A percentile compares a stretch with the other conserved stretches of the same genome.
These are phyloP conservation scores for Passalora sequoiae DNA, from an alignment of 2,329 filamentous ascomycete genomes.

Conservation along the genomic window DNA sequence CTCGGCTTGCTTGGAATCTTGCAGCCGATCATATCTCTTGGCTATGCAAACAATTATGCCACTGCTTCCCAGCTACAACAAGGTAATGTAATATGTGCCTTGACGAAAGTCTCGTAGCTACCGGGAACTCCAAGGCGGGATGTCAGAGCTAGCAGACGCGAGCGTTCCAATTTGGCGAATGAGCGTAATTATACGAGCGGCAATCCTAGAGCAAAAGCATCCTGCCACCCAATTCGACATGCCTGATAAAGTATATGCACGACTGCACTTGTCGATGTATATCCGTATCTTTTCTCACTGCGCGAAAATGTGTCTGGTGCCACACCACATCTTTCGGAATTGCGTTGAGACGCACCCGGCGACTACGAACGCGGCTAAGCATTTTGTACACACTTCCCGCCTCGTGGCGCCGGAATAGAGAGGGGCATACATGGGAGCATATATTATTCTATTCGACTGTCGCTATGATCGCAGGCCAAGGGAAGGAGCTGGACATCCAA, in stretches of 20 bases:
- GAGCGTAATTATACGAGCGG: too few relatives aligned
- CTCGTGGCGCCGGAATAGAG: constrained; percentile 1
- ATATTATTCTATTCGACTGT: constrained; percentile 5
- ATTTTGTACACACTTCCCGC: constrained; percentile 6
- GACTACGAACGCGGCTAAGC: constrained; percentile 5
- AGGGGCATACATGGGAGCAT: constrained; percentile 6
- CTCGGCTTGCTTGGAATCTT: constrained; percentile 1
- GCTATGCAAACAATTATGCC: too few relatives aligned
- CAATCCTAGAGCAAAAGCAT: too few relatives aligned
- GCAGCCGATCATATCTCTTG: not conserved
- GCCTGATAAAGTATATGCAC: constrained; percentile 4
- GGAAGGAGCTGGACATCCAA: too few relatives aligned
- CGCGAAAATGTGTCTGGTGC: too few relatives aligned
- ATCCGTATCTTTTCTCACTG: not conserved
- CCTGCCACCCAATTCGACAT: constrained; percentile 1
- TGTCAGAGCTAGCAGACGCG: not conserved
- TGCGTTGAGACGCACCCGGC: too few relatives aligned
- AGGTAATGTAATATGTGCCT: not conserved
- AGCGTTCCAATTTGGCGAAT: not conserved
- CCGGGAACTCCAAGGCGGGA: too few relatives aligned
- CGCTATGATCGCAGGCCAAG: not conserved
- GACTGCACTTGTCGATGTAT: too few relatives aligned
- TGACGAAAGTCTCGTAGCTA: constrained; percentile 1
- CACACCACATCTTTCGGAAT: too few relatives aligned
- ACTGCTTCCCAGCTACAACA: too few relatives aligned